These are phyloP conservation scores for Yarrowia deformans DNA, from an alignment of 805 yeast species.

Conservation along the genomic window DNA sequence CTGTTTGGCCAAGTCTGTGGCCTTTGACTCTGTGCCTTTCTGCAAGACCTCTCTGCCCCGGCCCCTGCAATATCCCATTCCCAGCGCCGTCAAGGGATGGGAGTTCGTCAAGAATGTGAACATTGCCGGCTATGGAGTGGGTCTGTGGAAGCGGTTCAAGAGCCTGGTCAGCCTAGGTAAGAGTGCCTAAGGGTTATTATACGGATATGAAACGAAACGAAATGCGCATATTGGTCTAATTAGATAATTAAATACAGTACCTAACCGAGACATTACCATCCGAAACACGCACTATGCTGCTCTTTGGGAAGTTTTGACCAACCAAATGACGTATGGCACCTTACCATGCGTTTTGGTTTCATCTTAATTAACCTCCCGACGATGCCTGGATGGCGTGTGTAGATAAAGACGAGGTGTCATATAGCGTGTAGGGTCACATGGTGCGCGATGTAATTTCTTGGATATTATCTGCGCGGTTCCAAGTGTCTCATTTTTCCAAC, in stretches of 20 bases:
- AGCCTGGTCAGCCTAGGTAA: slow-evolving; percentile 27
- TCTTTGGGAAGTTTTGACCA: background rate
- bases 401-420: background rate
- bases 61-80: slow-evolving; percentile 90
- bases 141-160: slow-evolving; percentile 63
- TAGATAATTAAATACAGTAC: background rate
- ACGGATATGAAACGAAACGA: background rate
- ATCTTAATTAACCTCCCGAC: background rate
- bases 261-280: background rate
- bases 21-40: slow-evolving; percentile 81
- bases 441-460: background rate
- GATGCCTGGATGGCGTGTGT: background rate
- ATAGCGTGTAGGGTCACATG: slow-evolving; percentile 8
- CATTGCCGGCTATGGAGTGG: slow-evolving; percentile 74
- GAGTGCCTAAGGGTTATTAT: slow-evolving; percentile 5
- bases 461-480: background rate
- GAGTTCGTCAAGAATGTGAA: slow-evolving; percentile 81
- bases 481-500: background rate
- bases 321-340: background rate
- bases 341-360: background rate
- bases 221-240: background rate
- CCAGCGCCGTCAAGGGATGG: slow-evolving; percentile 85
- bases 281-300: background rate
- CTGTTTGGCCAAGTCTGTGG: slow-evolving; percentile 85
- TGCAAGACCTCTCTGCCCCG: slow-evolving; percentile 82